phyloP scores from a whole-genome alignment of 2,329 filamentous ascomycete species.

The Penicillium verrucosum region DNA sequence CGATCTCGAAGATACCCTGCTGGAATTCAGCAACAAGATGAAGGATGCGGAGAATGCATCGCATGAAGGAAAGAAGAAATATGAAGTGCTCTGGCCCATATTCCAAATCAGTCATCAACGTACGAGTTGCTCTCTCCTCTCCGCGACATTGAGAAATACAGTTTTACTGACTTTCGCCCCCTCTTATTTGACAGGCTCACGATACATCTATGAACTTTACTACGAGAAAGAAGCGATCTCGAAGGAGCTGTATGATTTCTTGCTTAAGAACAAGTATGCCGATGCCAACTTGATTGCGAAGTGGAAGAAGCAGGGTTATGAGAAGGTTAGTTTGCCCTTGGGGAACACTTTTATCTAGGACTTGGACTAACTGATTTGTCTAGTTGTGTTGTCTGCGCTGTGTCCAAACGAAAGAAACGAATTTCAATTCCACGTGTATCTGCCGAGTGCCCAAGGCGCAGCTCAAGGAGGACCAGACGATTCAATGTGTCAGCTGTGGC shows the following conservation, averaged over 20 bases:
- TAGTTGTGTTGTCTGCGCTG: conserved; percentile 91
- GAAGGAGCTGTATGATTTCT: conserved; percentile 88
- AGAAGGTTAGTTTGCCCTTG: conserved; percentile 64
- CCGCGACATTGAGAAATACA: background rate
- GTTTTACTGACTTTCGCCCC: background rate
- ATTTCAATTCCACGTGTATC: conserved; percentile 96
- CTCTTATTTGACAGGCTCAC: conserved; percentile 49
- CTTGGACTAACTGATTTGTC: background rate
- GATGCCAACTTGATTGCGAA: conserved; percentile 96
- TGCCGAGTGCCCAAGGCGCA: conserved; percentile 91
- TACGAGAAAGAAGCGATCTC: conserved; percentile 96
- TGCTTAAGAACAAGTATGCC: conserved; percentile 94
- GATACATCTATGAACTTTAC: conserved; percentile 96
- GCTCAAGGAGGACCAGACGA: conserved; percentile 82
- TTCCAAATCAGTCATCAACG: conserved; percentile 96
- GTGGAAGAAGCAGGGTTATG: conserved; percentile 99
- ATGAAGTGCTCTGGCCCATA: conserved; percentile 93
- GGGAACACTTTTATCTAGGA: background rate
- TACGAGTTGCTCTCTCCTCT: conserved; percentile 37
- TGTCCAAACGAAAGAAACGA: conserved; percentile 99
- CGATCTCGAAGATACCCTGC: conserved; percentile 65
- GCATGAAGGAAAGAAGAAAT: conserved; percentile 73
- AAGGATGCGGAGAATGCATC: conserved; percentile 84
- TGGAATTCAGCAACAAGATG: conserved; percentile 67
- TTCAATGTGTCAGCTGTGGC: conserved; percentile 93